These are phyloP conservation scores for Tylopilus subfusipes DNA, from an alignment of 768 basidiomycete species.

Conservation along the genomic window DNA sequence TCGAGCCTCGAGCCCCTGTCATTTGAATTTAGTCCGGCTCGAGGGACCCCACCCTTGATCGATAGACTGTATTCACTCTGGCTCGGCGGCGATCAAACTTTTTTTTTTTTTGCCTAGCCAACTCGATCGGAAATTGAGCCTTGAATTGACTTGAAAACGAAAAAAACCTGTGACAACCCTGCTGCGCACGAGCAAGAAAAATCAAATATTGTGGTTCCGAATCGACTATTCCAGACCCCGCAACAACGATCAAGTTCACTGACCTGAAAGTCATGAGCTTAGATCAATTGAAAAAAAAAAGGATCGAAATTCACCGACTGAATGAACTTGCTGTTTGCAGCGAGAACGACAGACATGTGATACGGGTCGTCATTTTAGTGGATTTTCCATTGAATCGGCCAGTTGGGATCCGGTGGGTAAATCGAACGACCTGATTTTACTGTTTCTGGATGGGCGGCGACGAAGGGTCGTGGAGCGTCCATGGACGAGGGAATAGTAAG, in stretches of 20 bases:
- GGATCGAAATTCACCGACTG: constrained; percentile 4
- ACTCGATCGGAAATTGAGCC: neutral
- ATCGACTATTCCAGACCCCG: constrained; percentile 2
- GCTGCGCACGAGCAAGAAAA: constrained; percentile 1
- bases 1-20: neutral
- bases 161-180: constrained; percentile 5
- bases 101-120: constrained; percentile 6
- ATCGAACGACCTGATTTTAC: too few species aligned
- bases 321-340: too few species aligned
- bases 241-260: neutral
- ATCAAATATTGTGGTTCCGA: constrained; percentile 1
- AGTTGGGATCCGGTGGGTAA: too few species aligned
- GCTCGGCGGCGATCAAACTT: neutral
- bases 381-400: too few species aligned
- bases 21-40: constrained; percentile 4
- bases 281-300: neutral
- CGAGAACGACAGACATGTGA: too few species aligned
- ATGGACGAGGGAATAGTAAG: too few species aligned
- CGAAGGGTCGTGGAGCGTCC: too few species aligned
- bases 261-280: neutral
- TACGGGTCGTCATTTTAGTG: too few species aligned
- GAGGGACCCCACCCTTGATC: constrained; percentile 14
- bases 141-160: constrained; percentile 9
- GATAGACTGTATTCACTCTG: neutral
- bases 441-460: too few species aligned